A percentile compares a stretch with the other conserved stretches of the same genome.
Conservation (phyloP, 257 asterid species). For the Solanum habrochaites region DNA sequence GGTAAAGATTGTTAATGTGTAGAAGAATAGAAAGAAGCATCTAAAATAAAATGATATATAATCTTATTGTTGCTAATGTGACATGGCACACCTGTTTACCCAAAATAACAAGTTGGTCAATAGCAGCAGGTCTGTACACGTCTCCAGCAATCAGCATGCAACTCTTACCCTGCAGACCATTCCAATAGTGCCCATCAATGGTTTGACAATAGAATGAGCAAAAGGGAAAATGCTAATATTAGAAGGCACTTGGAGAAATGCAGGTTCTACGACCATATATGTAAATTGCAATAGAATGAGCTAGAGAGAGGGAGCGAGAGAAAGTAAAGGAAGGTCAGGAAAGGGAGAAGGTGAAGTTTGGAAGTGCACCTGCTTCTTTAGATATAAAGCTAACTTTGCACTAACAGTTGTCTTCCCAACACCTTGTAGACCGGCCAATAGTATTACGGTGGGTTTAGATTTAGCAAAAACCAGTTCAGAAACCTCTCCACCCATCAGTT, state of each 20-base stretch:
- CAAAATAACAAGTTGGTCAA: conserved; percentile 84
- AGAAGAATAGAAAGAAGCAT: not conserved
- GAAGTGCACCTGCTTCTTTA: conserved; percentile 68
- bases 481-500: conserved; percentile 94
- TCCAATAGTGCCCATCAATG: conserved; percentile 4
- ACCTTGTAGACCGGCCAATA: conserved; percentile 97
- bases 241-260: not conserved
- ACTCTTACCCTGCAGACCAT: conserved; percentile 65
- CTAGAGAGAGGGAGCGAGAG: not conserved
- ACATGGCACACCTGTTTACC: conserved; percentile 37
- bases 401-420: conserved; percentile 99
- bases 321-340: not conserved
- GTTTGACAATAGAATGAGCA: not conserved
- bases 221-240: not conserved
- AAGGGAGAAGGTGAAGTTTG: conserved; percentile 1
- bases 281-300: not conserved
- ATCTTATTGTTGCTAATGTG: not conserved
- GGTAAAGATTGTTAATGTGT: not conserved
- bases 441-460: conserved; percentile 68
- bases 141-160: conserved; percentile 99
- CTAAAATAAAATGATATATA: not conserved
- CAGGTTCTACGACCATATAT: not conserved
- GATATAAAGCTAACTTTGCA: conserved; percentile 91
- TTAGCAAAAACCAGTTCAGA: conserved; percentile 80
- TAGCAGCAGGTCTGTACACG: conserved; percentile 97